Base-by-base conservation (phyloP, 176 grass and related monocot species). In the Panicum miliaceum region DNA sequence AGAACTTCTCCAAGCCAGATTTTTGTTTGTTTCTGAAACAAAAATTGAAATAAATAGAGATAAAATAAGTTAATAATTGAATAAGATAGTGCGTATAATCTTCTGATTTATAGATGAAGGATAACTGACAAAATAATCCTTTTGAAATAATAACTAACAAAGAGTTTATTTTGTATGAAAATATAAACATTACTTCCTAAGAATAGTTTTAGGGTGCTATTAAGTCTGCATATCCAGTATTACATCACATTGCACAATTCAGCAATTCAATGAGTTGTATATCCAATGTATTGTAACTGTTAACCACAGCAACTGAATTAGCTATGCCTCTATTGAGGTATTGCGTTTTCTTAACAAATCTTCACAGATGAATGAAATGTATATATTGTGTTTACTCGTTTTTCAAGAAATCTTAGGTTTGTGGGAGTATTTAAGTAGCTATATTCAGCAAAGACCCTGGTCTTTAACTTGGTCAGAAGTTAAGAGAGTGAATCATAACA, bases 1-100 rank as follows among this genome's bases (percentile, higher is more conserved):
- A 97, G 92, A 81, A 97, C 86, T 83, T 97, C 95, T 15, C 92
- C 95, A 54, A 94, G 95, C 95, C 95, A 97, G 68, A 97, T 92
- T 79, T 89, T 94, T 16, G 95, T 91, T 83, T 97, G 90, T 75
- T 66, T 94, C 95, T 97, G 50, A 82, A 81, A 77, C 38, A 25
- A 73, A 84, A 68, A 27, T 9, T 77, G 22, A 80, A 53, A 69
- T 80, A 50, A 85, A 78, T 63, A 38, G 65, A 76, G 3, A 76
- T 25, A 26, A 60, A 42, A n/a, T 53, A 19, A 23, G 50, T 41
- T 3, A 58, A 48, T 23, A 26, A 80, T 19, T 16, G 66, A 42
- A 6, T 54, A 45, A 43, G 7, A 80, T 29, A 68, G 10, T 18
- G 25, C 4, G 0, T 40, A 38, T 77, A 58, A 25, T 45, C 12